These are phyloP conservation scores for Lachancea lanzarotensis DNA, from an alignment of 805 yeast genomes.

Conservation along the genomic window DNA sequence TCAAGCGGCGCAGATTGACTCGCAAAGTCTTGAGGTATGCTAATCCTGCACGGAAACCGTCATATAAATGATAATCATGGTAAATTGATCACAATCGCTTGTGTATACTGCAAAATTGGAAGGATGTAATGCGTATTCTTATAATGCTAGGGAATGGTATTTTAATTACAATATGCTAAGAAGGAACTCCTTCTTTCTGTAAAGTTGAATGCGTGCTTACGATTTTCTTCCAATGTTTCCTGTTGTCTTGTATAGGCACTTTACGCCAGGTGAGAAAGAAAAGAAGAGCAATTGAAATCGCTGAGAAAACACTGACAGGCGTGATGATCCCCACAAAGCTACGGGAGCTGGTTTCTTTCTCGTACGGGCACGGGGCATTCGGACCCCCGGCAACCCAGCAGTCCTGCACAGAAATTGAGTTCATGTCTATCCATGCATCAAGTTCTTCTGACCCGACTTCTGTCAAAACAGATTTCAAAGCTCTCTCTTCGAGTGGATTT, in stretches of 20 bases:
- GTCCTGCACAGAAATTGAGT: conserved; percentile 61
- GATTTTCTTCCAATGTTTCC: conserved; percentile 57
- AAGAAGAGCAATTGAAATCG: conserved; percentile 45
- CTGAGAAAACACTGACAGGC: conserved; percentile 58
- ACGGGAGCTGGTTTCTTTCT: conserved; percentile 44
- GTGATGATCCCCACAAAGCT: conserved; percentile 58
- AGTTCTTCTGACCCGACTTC: conserved; percentile 6
- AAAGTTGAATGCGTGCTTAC: conserved; percentile 49
- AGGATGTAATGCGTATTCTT: not conserved
- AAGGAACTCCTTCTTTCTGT: conserved; percentile 85
- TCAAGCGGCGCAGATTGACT: conserved; percentile 51
- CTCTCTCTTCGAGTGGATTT: conserved; percentile 42
- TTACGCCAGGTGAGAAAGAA: conserved; percentile 48
- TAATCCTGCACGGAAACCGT: conserved; percentile 33
- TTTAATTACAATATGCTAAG: conserved; percentile 32
- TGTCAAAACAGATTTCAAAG: conserved; percentile 17
- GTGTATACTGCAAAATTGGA: not conserved
- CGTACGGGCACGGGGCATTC: conserved; percentile 72
- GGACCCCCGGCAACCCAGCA: conserved; percentile 90
- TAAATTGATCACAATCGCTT: not conserved
- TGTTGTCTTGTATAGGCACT: conserved; percentile 65
- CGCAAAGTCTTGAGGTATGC: conserved; percentile 48
- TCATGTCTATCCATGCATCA: conserved; percentile 66
- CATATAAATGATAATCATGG: conserved; percentile 4
- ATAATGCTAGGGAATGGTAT: not conserved